These are phyloP conservation scores for Neurospora tetrasperma DNA, from an alignment of 495 filamentous ascomycete genomes.

Conservation along the genomic window DNA sequence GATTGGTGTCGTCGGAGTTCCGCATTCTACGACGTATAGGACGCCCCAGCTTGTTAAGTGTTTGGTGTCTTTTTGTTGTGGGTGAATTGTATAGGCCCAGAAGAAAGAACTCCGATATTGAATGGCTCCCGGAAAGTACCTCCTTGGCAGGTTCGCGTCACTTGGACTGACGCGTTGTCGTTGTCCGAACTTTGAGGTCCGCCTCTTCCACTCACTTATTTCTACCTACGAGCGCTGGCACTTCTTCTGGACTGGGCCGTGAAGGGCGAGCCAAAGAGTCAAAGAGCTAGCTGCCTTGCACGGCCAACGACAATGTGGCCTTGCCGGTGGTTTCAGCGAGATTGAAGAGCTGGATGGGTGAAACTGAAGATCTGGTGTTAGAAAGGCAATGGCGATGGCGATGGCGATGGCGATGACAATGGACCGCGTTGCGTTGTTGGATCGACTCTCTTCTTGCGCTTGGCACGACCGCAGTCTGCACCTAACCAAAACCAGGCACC, in stretches of 20 bases:
- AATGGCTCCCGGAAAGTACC: neutral
- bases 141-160: neutral
- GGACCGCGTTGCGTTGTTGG: neutral
- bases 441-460: neutral
- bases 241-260: neutral
- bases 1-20: conserved; percentile 41
- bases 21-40: conserved; percentile 89
- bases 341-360: conserved; percentile 42
- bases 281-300: conserved; percentile 51
- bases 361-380: neutral
- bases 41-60: conserved; percentile 98
- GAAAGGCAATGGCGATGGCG: neutral
- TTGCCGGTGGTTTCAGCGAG: conserved; percentile 50
- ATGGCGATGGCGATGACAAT: neutral
- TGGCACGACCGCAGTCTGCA: neutral
- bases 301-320: conserved; percentile 48
- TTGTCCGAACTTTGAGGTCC: neutral
- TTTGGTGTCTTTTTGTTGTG: conserved; percentile 92
- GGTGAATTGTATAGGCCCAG: conserved; percentile 42
- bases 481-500: neutral
- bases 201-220: neutral
- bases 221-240: neutral
- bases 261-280: conserved; percentile 40
- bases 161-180: neutral
- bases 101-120: neutral